Percentiles rank a stretch among this genome's conserved stretches.
Evolutionary conservation across 2,329 filamentous ascomycete species (phyloP).

Genomic region (Ophiostoma triangulosporum): DNA sequence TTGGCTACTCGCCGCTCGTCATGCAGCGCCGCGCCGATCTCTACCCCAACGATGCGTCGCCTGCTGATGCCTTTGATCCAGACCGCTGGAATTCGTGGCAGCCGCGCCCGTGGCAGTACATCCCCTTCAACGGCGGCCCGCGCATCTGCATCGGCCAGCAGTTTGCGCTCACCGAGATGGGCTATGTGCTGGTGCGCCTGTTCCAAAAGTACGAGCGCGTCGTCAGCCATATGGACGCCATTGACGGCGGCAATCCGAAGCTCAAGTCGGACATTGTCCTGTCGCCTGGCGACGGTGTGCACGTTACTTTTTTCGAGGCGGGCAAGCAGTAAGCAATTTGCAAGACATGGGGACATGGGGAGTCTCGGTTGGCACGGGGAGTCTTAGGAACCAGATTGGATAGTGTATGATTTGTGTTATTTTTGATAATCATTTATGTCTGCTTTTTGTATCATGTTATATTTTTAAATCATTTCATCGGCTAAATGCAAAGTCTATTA

Average conservation of each 20-base stretch:
- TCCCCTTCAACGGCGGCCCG: constrained; percentile 64
- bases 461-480: not conserved
- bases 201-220: constrained; percentile 58
- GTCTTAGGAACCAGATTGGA: not conserved
- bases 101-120: constrained; percentile 55
- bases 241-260: constrained; percentile 39
- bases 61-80: constrained; percentile 42
- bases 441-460: not conserved
- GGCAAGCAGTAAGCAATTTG: constrained; percentile 16
- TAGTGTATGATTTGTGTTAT: not conserved
- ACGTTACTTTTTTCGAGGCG: constrained; percentile 40
- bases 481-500: not conserved
- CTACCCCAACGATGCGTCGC: constrained; percentile 37
- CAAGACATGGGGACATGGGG: not conserved
- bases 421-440: not conserved
- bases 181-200: constrained; percentile 56
- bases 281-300: constrained; percentile 44
- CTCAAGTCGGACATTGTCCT: constrained; percentile 48
- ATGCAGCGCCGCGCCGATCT: constrained; percentile 60
- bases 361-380: not conserved
- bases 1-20: constrained; percentile 53
- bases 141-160: constrained; percentile 69
- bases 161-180: constrained; percentile 67
- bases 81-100: constrained; percentile 54
- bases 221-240: constrained; percentile 39